Evolutionary conservation across 441 rosid genomes (phyloP), one percentile per base, ranked within the genome.

Genomic region (Mallotus japonicus): DNA sequence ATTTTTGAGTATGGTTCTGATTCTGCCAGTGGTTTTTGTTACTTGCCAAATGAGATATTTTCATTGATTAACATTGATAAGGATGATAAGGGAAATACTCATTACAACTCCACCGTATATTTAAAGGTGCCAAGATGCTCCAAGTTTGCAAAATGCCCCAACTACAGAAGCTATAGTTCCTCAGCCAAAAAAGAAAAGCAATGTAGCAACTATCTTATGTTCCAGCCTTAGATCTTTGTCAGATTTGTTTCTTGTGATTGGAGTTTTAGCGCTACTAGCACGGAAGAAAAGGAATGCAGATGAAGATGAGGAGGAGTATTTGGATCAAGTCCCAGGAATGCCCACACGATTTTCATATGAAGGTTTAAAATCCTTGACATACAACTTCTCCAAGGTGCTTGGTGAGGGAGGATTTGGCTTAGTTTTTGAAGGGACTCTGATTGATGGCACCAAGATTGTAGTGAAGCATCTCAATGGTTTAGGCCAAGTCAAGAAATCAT

Each of bases 331-430:
- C 12, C 62, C 72, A 50, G 72, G 77, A 60, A 47, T 67, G 72
- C 77, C 67, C 9, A 51, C 9, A 34, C 34, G 67, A 24, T 74
- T 67, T 67, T 50, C 77, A 1, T 66, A 34, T 2, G 67, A 49
- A 55, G 57, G 50, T 3, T 32, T 76, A 0, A 51, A 50, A 40
- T 3, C 46, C 0, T 20, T 55, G 1, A 76, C 79, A 22, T 24
- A 60, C 8, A 16, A 65, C 32, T 76, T 76, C 79, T 42, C 55
- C 12, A 62, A 60, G 34, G 3, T 1, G n/a, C 72, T 76, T 14
- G 79, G 79, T 0, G 28, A 50, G 3, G 79, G 79, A 49, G 75
- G 79, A 24, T 71, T 71, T 14, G 79, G 75, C 0, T 34, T 61
- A 8, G 79, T 76, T 15, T 72, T 58, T 47, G 54, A 72, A 44